Evolutionary conservation across 257 asterid genomes (phyloP).

Genomic region (Sherardia arvensis): DNA sequence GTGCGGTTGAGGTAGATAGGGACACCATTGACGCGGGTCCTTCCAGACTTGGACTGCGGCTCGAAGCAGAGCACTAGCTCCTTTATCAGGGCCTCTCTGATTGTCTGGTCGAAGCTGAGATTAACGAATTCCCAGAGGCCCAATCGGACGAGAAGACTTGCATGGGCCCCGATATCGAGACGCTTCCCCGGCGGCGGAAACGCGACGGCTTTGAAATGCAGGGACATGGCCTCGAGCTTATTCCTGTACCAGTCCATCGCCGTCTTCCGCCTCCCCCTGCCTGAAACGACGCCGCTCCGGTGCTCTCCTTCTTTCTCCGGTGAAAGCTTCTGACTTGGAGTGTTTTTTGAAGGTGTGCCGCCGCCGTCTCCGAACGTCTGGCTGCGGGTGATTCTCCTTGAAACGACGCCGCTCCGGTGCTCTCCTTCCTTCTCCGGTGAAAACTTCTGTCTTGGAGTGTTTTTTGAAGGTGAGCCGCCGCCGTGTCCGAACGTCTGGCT

Average conservation of each 20-base stretch:
- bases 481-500: no score
- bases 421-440: no score
- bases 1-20: background rate
- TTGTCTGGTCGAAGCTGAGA: slow-evolving; percentile 1
- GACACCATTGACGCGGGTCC: slow-evolving; percentile 5
- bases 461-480: no score
- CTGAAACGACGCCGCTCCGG: background rate
- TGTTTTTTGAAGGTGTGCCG: no score
- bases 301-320: background rate
- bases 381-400: background rate
- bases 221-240: background rate
- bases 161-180: background rate
- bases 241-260: background rate
- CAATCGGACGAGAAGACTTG: slow-evolving; percentile 1
- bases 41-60: background rate
- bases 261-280: background rate
- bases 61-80: slow-evolving; percentile 3
- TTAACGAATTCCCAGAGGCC: slow-evolving; percentile 15
- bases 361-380: no score
- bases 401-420: background rate
- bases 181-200: slow-evolving; percentile 3
- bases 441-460: no score
- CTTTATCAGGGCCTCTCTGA: slow-evolving; percentile 1
- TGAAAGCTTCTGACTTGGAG: no score
- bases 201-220: background rate